Evolutionary conservation across 805 yeast species (phyloP), one percentile per base, ranked within the genome.

Genomic region (Lipomyces yamanashiensis): DNA sequence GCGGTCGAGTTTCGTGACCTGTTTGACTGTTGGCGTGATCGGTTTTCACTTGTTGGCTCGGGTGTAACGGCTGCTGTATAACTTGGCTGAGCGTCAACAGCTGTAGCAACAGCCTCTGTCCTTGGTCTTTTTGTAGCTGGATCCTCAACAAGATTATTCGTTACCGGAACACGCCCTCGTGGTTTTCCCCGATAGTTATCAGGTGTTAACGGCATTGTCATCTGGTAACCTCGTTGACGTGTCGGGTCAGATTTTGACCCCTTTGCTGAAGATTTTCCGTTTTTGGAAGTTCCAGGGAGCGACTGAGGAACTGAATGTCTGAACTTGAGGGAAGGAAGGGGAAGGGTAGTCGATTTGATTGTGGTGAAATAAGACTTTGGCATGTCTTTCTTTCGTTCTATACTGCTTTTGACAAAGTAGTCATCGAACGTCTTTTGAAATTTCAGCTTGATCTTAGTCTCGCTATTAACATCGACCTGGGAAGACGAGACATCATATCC

Each of bases 381-480:
- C 15, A 33, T n/a, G 0, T 51, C 59, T 33, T 21, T 43, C 19
- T 34, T 40, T 12, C 66, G 62, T 36, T 49, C 45, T 34, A 54
- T 44, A 37, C 67, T 63, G 13, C 40, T 50, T 13, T 23, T 43
- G 33, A 63, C 67, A 28, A 51, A 34, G 52, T 63, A 63, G 36
- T 63, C 67, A 39, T 59, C 63, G 41, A 63, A 63, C 6, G 54
- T 51, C 44, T 54, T 59, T 19, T 63, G 63, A 52, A 63, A 63
- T 41, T 63, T 63, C 37, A 59, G 49, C 49, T 53, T 57, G 48
- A 63, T 59, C 39, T 51, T 59, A 8, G 61, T 51, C 15, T 59
- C 67, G 3, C 40, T 36, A 48, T 52, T 36, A 17, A 58, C 33
- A 36, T 63, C 66, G 40, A 49, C 39, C 5, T 34, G 40, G 28